Base-by-base conservation (phyloP, 2,329 filamentous ascomycete species). In the Ophiocordyceps camponoti-rufipedis region DNA sequence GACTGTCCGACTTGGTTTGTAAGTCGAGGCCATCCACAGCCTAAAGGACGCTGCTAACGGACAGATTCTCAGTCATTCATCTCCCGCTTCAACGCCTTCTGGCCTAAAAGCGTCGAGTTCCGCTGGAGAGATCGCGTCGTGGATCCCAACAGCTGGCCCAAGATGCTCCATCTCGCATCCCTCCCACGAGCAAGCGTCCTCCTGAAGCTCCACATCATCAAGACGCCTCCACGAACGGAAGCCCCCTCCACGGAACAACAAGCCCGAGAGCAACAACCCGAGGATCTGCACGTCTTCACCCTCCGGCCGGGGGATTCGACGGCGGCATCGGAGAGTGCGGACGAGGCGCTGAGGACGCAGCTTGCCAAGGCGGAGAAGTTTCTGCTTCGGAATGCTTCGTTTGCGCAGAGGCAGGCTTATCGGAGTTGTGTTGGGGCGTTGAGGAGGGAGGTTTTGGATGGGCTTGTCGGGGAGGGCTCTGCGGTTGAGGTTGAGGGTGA, bases 1-100 rank as follows among this genome's bases (percentile, higher is more conserved):
- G 58, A 68, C 42, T 70, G 67, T 44, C 52, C 56, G 28, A 66
- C 62, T 0, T 70, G 67, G 67, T 64, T 70, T 61, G 65, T 68
- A 53, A 54, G 64, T 54, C 19, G 14, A 23, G 23, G 23, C 23
- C 23, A 23, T 23, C 23, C 5, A 23, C 3, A 23, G 5, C 11
- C 18, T 35, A 7, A 4, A 16, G 8, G n/a, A 38, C 6, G n/a
- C 18, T 16, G 35, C 35, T 39, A 6, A 39, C 35, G 5, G 33
- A 14, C 11, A n/a, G n/a, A 13, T 6, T n/a, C 1, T 38, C 16
- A 59, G 65, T 53, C 53, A 4, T 69, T 70, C 42, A 39, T 66
- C 2, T 56, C 62, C 1, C 62, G 65, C 40, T 70, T 70, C 41
- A 54, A 56, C 39, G 58, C 61, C 6, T 68, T 67, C 47, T 69